Base-by-base conservation (phyloP, 1,139 yeast genomes). In the Komagataea norvegica region DNA sequence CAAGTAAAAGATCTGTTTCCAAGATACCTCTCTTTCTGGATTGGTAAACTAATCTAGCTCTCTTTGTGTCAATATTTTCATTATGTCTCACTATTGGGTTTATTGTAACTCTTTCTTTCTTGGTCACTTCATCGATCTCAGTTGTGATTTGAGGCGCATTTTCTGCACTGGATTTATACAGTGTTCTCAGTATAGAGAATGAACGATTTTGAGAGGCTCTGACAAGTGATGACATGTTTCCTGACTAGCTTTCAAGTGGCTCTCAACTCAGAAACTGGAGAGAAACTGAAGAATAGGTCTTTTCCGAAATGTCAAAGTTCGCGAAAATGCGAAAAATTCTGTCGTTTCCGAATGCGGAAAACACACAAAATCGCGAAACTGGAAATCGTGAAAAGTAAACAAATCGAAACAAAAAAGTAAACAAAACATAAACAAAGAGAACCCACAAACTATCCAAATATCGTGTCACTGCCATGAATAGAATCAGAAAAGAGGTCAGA, bases 1-100 rank as follows among this genome's bases (percentile, higher is more conserved):
- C 79, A 42, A 93, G 70, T 37, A 91, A 65, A 54, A 91, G 66
- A 60, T 93, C 98, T 9, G 96, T 81, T 60, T 91, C 99, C 44
- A 91, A 70, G 40, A 91, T 91, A 28, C 99, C 99, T 59, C 99
- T 76, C 62, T 93, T 91, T 46, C 99, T 73, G 34, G 94, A 81
- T 61, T 91, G 98, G 61, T 93, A 91, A 4, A 85, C 67, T 54
- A 91, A 67, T 46, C 99, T 74, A 8, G 96, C 95, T 49, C 91
- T 74, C 63, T 86, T 86, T 37, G 74, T 72, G 31, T 84, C 88
- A 5, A 77, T 61, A n/a, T 77, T 60, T 61, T 91, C 99, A 42
- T 82, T 81, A 5, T 67, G 65, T 50, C 96, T 73, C 43, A 79
- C 74, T 42, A 86, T 68, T 6, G 96, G 96, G 51, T 77, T 72